These are phyloP conservation scores for Striga hermonthica DNA, from an alignment of 305 asterid species.

Conservation along the genomic window DNA sequence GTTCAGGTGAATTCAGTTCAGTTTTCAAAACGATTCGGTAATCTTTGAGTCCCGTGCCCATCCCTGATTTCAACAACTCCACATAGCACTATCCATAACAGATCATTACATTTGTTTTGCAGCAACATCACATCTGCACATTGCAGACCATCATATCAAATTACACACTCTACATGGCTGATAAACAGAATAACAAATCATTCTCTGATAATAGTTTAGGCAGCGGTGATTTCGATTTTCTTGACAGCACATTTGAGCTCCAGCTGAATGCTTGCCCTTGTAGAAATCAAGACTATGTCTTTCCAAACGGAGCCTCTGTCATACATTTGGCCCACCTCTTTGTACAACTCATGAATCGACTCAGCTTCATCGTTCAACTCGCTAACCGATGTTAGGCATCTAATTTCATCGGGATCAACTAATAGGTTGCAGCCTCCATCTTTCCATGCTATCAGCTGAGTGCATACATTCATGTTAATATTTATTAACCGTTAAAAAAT, in stretches of 20 bases:
- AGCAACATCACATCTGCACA: background rate
- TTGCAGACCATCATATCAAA: background rate
- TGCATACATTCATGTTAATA: background rate
- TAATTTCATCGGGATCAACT: constrained; percentile 60
- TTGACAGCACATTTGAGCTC: constrained; percentile 50
- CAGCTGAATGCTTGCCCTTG: constrained; percentile 47
- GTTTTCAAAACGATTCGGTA: too few relatives aligned
- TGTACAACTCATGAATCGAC: constrained; percentile 58
- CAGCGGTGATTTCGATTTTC: constrained; percentile 45
- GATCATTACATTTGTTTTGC: too few relatives aligned
- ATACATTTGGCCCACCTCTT: constrained; percentile 33
- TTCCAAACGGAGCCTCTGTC: constrained; percentile 66
- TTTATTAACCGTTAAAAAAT: too few relatives aligned
- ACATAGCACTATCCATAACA: too few relatives aligned
- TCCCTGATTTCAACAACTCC: too few relatives aligned
- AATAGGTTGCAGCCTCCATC: constrained; percentile 66
- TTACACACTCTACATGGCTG: background rate
- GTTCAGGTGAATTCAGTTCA: too few relatives aligned
- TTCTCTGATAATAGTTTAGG: background rate
- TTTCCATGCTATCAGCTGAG: constrained; percentile 91
- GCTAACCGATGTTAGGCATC: constrained; percentile 51
- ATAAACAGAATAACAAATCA: background rate
- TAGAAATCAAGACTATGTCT: constrained; percentile 44
- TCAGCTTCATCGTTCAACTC: constrained; percentile 75
- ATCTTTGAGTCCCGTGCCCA: too few relatives aligned